Base-by-base conservation (phyloP, 2,329 filamentous ascomycete genomes). In the Aspergillus quadricinctus region DNA sequence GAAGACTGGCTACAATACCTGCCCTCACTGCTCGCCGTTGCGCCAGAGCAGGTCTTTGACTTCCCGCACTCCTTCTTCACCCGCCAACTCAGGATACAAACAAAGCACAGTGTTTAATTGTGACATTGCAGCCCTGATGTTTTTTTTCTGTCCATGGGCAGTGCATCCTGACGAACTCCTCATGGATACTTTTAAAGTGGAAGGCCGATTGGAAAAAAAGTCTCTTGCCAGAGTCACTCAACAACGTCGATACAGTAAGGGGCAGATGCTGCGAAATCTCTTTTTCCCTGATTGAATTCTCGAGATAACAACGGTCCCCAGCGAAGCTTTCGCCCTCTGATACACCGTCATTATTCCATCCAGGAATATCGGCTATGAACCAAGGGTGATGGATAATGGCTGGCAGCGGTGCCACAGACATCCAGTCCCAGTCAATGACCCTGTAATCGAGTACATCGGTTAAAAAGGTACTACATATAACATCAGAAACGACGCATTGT, bases 371-470 rank as follows among this genome's bases (percentile, higher is more conserved):
- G 27, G 57, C 57, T 11, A 63, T 58, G 9, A 63, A 61, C 59
- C 52, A 63, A 46, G 57, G 59, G 8, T 60, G 54, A 28, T 63
- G 54, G 1, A 63, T 60, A 40, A 61, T 50, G 4, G 61, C 57
- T n/a, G 57, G 59, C 1, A 63, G 54, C 9, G 57, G 57, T n/a
- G 55, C 59, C 19, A 54, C 21, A 48, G 10, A 58, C n/a, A 59
- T 56, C 55, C 59, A 61, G 48, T 59, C 59, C 61, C 55, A 61
- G 48, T 63, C 59, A 40, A 61, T 56, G 8, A 63, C 50, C 48
- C 58, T 59, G 43, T 49, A 17, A 10, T 43, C 5, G 14, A 37
- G 17, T 41, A 9, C 9, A 28, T 48, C 21, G 46, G 17, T 56
- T 43, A 56, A 10, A 51, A 37, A 1, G 4, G 17, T 17, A 37